phyloP scores from a whole-genome alignment of 2,329 filamentous ascomycete species.

The Fusarium humuli region DNA sequence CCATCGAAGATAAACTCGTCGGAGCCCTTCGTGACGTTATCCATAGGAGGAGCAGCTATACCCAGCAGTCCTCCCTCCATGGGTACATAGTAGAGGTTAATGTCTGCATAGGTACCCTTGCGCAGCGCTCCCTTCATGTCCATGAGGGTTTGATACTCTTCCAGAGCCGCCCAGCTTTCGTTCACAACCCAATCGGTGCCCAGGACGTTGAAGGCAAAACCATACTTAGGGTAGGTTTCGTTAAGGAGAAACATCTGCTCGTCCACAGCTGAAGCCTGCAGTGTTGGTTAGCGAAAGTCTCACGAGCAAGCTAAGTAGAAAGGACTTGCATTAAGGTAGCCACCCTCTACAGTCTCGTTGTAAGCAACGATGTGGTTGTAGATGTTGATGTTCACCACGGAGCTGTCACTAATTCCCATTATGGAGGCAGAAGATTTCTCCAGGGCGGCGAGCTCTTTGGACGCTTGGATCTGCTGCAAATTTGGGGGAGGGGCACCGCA shows the following conservation, averaged over 20 bases:
- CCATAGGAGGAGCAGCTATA: neutral
- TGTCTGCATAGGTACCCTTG: neutral
- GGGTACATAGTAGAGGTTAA: neutral
- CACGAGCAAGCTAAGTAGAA: neutral
- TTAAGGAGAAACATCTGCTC: neutral
- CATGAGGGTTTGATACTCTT: neutral
- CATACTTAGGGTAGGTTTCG: neutral
- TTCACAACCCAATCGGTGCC: neutral
- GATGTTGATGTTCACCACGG: neutral
- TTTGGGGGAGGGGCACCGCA: no score
- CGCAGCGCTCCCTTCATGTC: neutral
- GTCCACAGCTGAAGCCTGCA: neutral
- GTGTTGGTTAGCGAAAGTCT: neutral
- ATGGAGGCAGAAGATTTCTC: no score
- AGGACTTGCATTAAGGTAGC: neutral
- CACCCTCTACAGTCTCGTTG: neutral
- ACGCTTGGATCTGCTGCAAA: no score
- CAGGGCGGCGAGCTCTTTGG: no score
- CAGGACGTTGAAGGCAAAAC: neutral
- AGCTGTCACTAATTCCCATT: no score
- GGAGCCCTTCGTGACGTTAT: neutral
- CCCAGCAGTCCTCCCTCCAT: neutral
- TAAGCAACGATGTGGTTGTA: neutral
- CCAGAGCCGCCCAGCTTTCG: neutral
- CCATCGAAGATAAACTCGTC: neutral